Evolutionary conservation across 2,329 filamentous ascomycete species (phyloP).

Genomic region (Didymella pomorum): DNA sequence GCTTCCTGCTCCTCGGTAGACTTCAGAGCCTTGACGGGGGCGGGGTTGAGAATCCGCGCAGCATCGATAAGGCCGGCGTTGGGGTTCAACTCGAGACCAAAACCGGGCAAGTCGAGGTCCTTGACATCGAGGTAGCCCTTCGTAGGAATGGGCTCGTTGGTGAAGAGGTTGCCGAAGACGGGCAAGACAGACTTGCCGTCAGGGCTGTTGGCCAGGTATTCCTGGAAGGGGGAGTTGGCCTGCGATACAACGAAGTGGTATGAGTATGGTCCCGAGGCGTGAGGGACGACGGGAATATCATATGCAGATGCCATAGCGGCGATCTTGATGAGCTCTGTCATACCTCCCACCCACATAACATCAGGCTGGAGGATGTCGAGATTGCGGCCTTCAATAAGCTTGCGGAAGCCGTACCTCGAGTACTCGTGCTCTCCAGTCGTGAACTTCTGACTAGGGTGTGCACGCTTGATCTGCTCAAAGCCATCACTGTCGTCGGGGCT

Average conservation of each 20-base stretch:
- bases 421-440: constrained; percentile 97
- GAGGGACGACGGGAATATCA: constrained; percentile 93
- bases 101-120: constrained; percentile 87
- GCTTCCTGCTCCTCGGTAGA: constrained; percentile 35
- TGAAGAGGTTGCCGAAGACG: constrained; percentile 89
- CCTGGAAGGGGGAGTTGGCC: constrained; percentile 92
- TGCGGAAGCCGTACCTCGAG: constrained; percentile 92
- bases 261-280: constrained; percentile 91
- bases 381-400: constrained; percentile 89
- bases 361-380: constrained; percentile 95
- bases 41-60: constrained; percentile 74
- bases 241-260: constrained; percentile 97
- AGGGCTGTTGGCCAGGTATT: constrained; percentile 92
- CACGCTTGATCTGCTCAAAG: constrained; percentile 87
- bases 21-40: constrained; percentile 56
- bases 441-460: constrained; percentile 90
- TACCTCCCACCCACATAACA: constrained; percentile 95
- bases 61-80: constrained; percentile 81
- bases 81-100: constrained; percentile 87
- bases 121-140: constrained; percentile 82
- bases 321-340: constrained; percentile 91
- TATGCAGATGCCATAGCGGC: constrained; percentile 89
- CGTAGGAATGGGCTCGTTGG: constrained; percentile 87
- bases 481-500: constrained; percentile 92
- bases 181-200: constrained; percentile 90